Evolutionary conservation across 148 eudicot species (phyloP).

Genomic region (Bassia scoparia): DNA sequence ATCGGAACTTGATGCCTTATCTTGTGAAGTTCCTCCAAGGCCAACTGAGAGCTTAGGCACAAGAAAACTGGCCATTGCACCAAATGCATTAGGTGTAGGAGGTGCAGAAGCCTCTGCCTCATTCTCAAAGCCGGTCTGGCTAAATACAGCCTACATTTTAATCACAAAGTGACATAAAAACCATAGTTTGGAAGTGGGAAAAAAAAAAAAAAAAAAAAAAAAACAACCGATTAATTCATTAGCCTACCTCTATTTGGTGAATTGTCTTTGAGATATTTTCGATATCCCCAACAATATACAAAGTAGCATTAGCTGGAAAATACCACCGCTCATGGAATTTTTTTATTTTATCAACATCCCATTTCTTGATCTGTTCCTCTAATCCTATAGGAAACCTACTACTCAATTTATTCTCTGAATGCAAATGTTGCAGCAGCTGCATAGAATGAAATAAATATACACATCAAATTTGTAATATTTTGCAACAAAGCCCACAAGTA

Average conservation of each 20-base stretch:
- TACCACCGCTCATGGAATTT: conserved; percentile 98
- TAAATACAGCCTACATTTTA: conserved; percentile 66
- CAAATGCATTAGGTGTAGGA: conserved; percentile 70
- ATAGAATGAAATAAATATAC: conserved; percentile 19
- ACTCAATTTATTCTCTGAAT: conserved; percentile 98
- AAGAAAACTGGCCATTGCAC: conserved; percentile 95
- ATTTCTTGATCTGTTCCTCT: conserved; percentile 96
- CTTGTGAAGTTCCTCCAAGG: conserved; percentile 60
- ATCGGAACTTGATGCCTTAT: conserved; percentile 54
- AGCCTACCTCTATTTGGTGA: conserved; percentile 78
- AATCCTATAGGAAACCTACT: conserved; percentile 94
- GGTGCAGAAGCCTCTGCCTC: conserved; percentile 53
- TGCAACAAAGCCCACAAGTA: background rate
- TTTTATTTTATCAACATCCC: conserved; percentile 98
- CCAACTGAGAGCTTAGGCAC: conserved; percentile 92
- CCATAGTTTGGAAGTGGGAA: background rate
- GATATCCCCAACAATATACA: conserved; percentile 95
- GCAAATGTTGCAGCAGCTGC: conserved; percentile 89
- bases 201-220: conserved; percentile 12
- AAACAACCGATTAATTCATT: conserved; percentile 1
- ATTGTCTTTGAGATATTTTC: conserved; percentile 73
- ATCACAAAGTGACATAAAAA: conserved; percentile 16
- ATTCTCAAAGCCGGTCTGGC: conserved; percentile 60
- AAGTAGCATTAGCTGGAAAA: conserved; percentile 95
- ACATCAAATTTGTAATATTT: conserved; percentile 10